Base-by-base conservation (phyloP, 2,329 filamentous ascomycete genomes). In the Ceratocystis eucalypticola region DNA sequence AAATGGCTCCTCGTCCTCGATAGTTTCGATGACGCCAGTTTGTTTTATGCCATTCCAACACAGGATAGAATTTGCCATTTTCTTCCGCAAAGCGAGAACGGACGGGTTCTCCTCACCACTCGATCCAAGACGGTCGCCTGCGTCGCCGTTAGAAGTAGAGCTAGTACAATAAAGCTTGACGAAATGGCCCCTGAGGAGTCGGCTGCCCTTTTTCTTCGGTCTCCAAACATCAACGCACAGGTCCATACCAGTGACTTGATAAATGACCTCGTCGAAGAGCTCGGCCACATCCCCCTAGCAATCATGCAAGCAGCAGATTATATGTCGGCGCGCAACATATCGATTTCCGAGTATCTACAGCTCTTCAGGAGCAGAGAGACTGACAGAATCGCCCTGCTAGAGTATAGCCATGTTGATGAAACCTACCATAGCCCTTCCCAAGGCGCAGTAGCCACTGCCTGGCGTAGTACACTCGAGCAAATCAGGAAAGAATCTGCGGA, bases 1-100 rank as follows among this genome's bases (percentile, higher is more conserved):
- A 67, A 64, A 4, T 73, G 72, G 71, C 64, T 72, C 28, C 67
- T 73, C 0, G 48, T 72, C 7, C 10, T 72, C 6, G 72, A 73
- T 41, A 71, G 70, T n/a, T 69, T 70, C 4, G 70, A 73, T 50
- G 70, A 72, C 41, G 50, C 8, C 12, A 25, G 3, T 5, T 5
- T 28, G 12, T 25, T 28, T 4, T 5, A 15, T 15, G 6, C 12
- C 64, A 5, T 46, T 66, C 33, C 37, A 3, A 1, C 3, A 53
- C 8, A 50, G 22, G 3, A 41, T 41, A 12, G 41, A 17, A 61
- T 66, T 7, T 10, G n/a, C 0, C 65, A 73, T 3, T 72, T 72
- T 68, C 69, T 78, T 4, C 76, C 75, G 0, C 62, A 61, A 0
- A 70, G 63, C 15, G 6, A 55, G 1, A 65, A 68, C 1, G 65